Evolutionary conservation across 2,329 filamentous ascomycete species (phyloP).

Genomic region (Fusarium annulatum): DNA sequence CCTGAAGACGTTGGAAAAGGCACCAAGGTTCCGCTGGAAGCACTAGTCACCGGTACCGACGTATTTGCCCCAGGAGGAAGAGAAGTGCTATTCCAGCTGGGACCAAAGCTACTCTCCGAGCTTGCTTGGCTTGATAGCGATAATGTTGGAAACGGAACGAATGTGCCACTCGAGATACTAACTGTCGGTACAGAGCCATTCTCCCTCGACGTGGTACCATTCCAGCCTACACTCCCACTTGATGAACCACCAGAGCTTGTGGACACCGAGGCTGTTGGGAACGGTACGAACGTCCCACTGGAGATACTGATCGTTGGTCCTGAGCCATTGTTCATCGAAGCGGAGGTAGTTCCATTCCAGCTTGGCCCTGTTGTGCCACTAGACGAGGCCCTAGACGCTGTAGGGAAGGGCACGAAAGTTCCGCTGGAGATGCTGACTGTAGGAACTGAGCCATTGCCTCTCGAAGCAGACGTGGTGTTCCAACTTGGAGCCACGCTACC

Average conservation of each 20-base stretch:
- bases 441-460: not conserved
- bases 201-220: not conserved
- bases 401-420: not conserved
- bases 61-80: not conserved
- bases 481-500: not conserved
- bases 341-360: not conserved
- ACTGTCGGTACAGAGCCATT: not conserved
- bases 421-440: not conserved
- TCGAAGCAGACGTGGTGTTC: not conserved
- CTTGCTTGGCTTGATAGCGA: not conserved
- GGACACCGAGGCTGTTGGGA: not conserved
- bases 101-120: not conserved
- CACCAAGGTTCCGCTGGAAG: not conserved
- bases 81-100: constrained; percentile 10
- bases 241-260: not conserved
- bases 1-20: not conserved
- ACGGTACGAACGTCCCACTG: not conserved
- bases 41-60: fast-evolving
- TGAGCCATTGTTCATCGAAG: not conserved
- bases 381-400: not conserved
- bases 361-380: not conserved
- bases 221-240: not conserved
- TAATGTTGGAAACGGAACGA: not conserved
- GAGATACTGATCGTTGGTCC: not conserved
- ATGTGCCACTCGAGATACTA: constrained; percentile 5